Evolutionary conservation across 2,329 filamentous ascomycete species (phyloP).

Genomic region (Pseudocercospora fijiensis): DNA sequence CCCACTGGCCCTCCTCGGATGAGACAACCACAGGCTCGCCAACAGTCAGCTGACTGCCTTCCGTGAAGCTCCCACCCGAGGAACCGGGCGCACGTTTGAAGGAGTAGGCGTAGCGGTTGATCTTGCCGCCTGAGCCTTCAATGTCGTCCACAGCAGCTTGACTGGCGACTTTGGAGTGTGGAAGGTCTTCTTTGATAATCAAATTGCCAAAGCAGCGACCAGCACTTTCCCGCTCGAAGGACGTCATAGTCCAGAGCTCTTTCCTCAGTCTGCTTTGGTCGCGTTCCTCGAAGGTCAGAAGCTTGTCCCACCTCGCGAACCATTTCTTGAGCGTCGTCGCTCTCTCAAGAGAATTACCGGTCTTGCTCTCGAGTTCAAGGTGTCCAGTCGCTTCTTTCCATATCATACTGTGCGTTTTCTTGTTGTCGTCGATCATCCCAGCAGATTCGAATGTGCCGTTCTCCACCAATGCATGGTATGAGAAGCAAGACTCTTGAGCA

Average conservation of each 20-base stretch:
- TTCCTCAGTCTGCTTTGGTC: conserved; percentile 82
- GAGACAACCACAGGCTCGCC: conserved; percentile 96
- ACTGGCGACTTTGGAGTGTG: conserved; percentile 18
- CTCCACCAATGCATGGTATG: conserved; percentile 89
- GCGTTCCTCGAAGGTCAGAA: conserved; percentile 91
- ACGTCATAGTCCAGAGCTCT: conserved; percentile 95
- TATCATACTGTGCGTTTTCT: conserved; percentile 34
- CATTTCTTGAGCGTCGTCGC: conserved; percentile 66
- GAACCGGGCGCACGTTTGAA: conserved; percentile 61
- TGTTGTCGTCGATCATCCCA: conserved; percentile 68
- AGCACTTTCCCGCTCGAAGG: conserved; percentile 79
- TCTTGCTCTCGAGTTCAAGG: conserved; percentile 22
- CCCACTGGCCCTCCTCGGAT: conserved; percentile 92
- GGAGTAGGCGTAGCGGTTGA: conserved; percentile 86
- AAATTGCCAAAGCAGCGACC: conserved; percentile 89
- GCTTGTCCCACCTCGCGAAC: conserved; percentile 90
- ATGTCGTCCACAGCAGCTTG: conserved; percentile 31
- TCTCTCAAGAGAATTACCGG: conserved; percentile 55
- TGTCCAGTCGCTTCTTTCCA: conserved; percentile 72
- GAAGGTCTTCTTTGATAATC: conserved; percentile 61
- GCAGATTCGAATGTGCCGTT: conserved; percentile 78
- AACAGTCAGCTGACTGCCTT: conserved; percentile 75
- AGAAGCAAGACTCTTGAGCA: conserved; percentile 84
- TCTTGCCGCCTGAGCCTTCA: conserved; percentile 61
- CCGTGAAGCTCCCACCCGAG: conserved; percentile 75